A percentile compares a stretch with the other conserved stretches of the same genome.
Evolutionary conservation across 1,284 basidiomycete species (phyloP).

Genomic region (Cronartium ribicola): DNA sequence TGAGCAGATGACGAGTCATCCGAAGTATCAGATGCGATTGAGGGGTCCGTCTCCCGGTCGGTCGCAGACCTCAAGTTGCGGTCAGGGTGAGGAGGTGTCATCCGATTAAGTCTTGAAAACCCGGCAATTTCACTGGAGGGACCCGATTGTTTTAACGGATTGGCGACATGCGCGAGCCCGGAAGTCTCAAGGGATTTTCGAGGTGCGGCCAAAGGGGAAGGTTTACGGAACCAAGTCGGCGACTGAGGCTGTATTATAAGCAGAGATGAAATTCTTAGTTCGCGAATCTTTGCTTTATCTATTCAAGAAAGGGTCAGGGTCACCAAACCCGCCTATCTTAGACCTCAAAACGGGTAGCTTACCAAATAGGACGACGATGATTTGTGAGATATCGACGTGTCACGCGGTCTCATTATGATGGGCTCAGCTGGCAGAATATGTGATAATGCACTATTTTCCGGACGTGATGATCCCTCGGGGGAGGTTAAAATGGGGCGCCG

Average conservation of each 20-base stretch:
- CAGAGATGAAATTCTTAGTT: neutral
- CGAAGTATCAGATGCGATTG: too few relatives aligned
- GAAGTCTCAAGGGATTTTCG: too few relatives aligned
- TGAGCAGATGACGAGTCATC: too few relatives aligned
- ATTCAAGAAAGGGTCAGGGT: neutral
- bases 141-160: too few relatives aligned
- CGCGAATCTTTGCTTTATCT: neutral
- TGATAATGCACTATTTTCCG: slow-evolving; percentile 18
- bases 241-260: neutral
- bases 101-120: too few relatives aligned
- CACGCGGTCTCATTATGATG: slow-evolving; percentile 16
- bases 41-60: too few relatives aligned
- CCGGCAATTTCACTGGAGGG: too few relatives aligned
- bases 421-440: slow-evolving; percentile 13
- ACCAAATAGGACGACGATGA: neutral
- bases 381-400: neutral
- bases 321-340: neutral
- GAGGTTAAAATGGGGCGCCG: slow-evolving; percentile 25
- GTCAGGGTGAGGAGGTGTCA: too few relatives aligned
- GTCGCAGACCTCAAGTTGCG: too few relatives aligned
- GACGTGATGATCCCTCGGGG: neutral
- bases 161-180: too few relatives aligned
- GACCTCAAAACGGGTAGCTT: neutral
- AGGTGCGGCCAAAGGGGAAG: neutral
- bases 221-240: slow-evolving; percentile 2